Conservation (phyloP, 2,329 filamentous ascomycete species). For the Rugonectria rugulosa region DNA sequence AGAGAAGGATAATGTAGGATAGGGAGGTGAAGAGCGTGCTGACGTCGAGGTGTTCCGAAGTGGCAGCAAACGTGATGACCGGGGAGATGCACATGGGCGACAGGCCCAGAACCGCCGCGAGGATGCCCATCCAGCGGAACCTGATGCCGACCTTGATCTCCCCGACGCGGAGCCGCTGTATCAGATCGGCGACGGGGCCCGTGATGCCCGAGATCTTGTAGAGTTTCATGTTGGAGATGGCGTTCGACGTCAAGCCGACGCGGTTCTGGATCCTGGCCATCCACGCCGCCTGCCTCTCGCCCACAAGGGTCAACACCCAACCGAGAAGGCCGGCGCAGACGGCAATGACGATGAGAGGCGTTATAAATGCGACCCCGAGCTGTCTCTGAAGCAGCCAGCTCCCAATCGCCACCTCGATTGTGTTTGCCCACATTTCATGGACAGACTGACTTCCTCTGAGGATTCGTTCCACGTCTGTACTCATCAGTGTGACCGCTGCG, state of each 20-base stretch:
- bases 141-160: conserved; percentile 41
- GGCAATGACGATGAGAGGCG: conserved; percentile 54
- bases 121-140: conserved; percentile 38
- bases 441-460: conserved; percentile 42
- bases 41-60: conserved; percentile 33
- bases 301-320: conserved; percentile 25
- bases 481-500: conserved; percentile 56
- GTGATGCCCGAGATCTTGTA: conserved; percentile 44
- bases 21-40: conserved; percentile 44
- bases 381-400: conserved; percentile 56
- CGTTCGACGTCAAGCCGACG: conserved; percentile 42
- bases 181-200: conserved; percentile 37
- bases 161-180: conserved; percentile 39
- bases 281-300: conserved; percentile 43
- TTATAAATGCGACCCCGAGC: conserved; percentile 55
- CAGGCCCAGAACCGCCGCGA: conserved; percentile 39
- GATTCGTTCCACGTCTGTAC: conserved; percentile 55
- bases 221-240: conserved; percentile 43
- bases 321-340: conserved; percentile 29
- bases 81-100: conserved; percentile 47
- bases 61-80: conserved; percentile 43
- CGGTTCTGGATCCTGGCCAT: conserved; percentile 47
- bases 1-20: conserved; percentile 46
- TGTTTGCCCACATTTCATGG: conserved; percentile 52
- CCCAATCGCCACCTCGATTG: conserved; percentile 52